Conservation (phyloP, 2,329 filamentous ascomycete genomes). For the Ilyonectria destructans region DNA sequence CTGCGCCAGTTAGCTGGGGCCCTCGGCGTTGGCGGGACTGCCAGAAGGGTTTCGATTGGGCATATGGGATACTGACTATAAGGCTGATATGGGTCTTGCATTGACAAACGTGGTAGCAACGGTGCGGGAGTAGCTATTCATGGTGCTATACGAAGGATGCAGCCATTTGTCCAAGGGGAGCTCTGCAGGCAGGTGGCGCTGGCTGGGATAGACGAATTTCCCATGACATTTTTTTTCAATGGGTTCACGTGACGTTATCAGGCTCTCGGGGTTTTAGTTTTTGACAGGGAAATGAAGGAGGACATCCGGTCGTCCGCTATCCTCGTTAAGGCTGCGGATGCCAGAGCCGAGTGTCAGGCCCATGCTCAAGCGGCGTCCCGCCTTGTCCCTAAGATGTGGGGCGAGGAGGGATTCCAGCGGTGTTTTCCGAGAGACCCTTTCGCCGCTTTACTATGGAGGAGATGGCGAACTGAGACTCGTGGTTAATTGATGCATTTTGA, state of each 20-base stretch:
- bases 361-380: background rate
- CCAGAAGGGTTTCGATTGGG: background rate
- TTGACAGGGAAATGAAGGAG: background rate
- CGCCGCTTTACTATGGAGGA: background rate
- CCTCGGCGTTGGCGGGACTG: background rate
- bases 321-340: background rate
- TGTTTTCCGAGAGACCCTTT: background rate
- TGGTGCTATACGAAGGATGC: constrained; percentile 9
- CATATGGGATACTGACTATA: background rate
- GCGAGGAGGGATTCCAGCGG: background rate
- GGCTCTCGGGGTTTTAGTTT: background rate
- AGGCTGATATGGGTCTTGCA: background rate
- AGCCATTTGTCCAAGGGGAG: constrained; percentile 2
- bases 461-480: background rate
- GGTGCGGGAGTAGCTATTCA: background rate
- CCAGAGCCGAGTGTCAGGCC: background rate
- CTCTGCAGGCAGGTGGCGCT: background rate
- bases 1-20: background rate
- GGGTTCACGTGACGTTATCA: background rate
- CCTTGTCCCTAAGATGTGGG: background rate
- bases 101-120: background rate
- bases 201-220: background rate
- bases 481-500: background rate
- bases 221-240: background rate
- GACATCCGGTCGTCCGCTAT: constrained; percentile 4